Evolutionary conservation across 2,329 filamentous ascomycete species (phyloP).

Genomic region (Calonectria multiphialidica): DNA sequence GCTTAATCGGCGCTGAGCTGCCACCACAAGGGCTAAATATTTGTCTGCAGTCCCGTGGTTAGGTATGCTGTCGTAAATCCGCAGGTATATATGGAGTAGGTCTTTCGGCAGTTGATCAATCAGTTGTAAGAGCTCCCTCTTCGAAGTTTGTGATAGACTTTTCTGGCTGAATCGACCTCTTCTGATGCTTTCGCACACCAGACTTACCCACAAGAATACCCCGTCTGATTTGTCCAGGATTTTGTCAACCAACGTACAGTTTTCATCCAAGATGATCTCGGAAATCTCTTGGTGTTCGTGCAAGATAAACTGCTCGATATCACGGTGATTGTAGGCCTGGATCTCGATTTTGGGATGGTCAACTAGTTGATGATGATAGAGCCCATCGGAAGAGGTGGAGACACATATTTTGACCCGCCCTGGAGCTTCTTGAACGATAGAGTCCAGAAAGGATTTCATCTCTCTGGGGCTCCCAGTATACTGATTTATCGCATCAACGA

Average conservation of each 20-base stretch:
- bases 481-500: not conserved
- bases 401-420: not conserved
- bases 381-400: not conserved
- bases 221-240: not conserved
- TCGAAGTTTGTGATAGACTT: too few relatives aligned
- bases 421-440: not conserved
- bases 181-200: too few relatives aligned
- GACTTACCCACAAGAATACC: too few relatives aligned
- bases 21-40: too few relatives aligned
- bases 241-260: not conserved
- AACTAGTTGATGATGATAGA: not conserved
- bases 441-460: not conserved
- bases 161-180: too few relatives aligned
- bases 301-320: not conserved
- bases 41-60: too few relatives aligned
- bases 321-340: not conserved
- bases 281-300: not conserved
- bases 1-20: too few relatives aligned
- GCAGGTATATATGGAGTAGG: too few relatives aligned
- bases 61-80: too few relatives aligned
- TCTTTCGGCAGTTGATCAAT: too few relatives aligned
- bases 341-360: not conserved
- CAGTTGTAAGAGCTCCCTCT: too few relatives aligned
- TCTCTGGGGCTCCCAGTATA: not conserved
- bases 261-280: not conserved